A percentile compares a stretch with the other conserved stretches of the same genome.
Evolutionary conservation across 139 green algal species (phyloP).

Genomic region (Pseudopediastrum boryanum): DNA sequence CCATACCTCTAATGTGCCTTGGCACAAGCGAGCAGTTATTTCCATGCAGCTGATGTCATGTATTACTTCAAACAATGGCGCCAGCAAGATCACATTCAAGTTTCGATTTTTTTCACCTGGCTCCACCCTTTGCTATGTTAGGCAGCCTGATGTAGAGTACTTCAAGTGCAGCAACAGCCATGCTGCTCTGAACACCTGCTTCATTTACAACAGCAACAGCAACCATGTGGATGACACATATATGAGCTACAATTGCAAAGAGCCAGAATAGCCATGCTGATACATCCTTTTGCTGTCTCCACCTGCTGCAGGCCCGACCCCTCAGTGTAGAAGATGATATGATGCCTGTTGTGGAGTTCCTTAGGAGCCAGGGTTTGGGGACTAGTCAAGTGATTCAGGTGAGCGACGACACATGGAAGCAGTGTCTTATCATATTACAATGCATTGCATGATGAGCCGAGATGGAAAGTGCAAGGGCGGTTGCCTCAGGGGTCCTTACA

Average conservation of each 20-base stretch:
- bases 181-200: neutral
- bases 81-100: too few species aligned
- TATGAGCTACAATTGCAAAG: neutral
- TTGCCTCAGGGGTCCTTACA: too few species aligned
- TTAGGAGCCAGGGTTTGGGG: slow-evolving; percentile 45
- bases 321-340: slow-evolving; percentile 68
- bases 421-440: too few species aligned
- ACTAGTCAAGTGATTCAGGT: slow-evolving; percentile 58
- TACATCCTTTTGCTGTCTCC: neutral
- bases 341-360: slow-evolving; percentile 63
- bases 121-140: too few species aligned
- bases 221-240: neutral
- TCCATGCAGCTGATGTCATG: too few species aligned
- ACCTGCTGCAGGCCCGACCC: slow-evolving; percentile 50
- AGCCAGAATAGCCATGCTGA: too few species aligned
- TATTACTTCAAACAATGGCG: too few species aligned
- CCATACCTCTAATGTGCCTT: too few species aligned
- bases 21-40: too few species aligned
- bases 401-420: slow-evolving; percentile 5
- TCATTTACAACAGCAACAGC: neutral
- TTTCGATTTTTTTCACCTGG: too few species aligned
- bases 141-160: neutral
- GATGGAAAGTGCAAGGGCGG: too few species aligned
- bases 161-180: neutral
- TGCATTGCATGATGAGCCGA: too few species aligned